phyloP scores from a whole-genome alignment of 768 basidiomycete species.

The Suillus cothurnatus region DNA sequence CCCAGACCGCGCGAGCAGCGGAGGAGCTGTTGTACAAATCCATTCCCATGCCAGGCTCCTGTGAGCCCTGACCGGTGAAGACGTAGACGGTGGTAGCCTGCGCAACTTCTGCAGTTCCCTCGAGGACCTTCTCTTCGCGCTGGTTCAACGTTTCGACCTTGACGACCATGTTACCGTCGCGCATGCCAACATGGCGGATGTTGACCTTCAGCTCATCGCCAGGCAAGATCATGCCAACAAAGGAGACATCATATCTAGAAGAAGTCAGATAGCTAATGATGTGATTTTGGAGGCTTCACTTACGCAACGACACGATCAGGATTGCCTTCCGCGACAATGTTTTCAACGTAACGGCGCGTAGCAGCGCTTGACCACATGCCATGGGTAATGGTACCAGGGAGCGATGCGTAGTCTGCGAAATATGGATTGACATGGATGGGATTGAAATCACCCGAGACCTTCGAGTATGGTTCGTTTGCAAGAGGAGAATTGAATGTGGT shows the following conservation, averaged over 20 bases:
- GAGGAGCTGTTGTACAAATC: slow-evolving; percentile 92
- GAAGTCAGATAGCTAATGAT: slow-evolving; percentile 5
- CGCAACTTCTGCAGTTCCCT: slow-evolving; percentile 90
- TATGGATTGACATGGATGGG: slow-evolving; percentile 99
- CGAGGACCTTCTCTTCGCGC: slow-evolving; percentile 87
- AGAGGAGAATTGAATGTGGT: slow-evolving; percentile 81
- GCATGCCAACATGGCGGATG: slow-evolving; percentile 90
- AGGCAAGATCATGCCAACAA: slow-evolving; percentile 96
- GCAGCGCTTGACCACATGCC: slow-evolving; percentile 98
- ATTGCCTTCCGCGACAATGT: slow-evolving; percentile 88
- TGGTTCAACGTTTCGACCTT: slow-evolving; percentile 84
- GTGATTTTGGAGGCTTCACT: slow-evolving; percentile 33
- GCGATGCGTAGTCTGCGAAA: slow-evolving; percentile 90
- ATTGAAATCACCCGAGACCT: slow-evolving; percentile 97
- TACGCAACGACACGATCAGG: slow-evolving; percentile 89
- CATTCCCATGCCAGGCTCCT: slow-evolving; percentile 99
- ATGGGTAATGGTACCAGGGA: slow-evolving; percentile 97
- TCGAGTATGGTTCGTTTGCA: slow-evolving; percentile 95
- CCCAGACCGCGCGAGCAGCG: slow-evolving; percentile 97
- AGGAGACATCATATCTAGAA: slow-evolving; percentile 85
- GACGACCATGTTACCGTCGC: slow-evolving; percentile 90
- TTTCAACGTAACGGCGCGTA: slow-evolving; percentile 90
- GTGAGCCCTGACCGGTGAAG: slow-evolving; percentile 98
- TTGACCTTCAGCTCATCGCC: slow-evolving; percentile 85
- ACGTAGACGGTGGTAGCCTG: slow-evolving; percentile 94